These are phyloP conservation scores for Bruguiera gymnorhiza DNA, from an alignment of 345 rosid genomes.

Conservation along the genomic window DNA sequence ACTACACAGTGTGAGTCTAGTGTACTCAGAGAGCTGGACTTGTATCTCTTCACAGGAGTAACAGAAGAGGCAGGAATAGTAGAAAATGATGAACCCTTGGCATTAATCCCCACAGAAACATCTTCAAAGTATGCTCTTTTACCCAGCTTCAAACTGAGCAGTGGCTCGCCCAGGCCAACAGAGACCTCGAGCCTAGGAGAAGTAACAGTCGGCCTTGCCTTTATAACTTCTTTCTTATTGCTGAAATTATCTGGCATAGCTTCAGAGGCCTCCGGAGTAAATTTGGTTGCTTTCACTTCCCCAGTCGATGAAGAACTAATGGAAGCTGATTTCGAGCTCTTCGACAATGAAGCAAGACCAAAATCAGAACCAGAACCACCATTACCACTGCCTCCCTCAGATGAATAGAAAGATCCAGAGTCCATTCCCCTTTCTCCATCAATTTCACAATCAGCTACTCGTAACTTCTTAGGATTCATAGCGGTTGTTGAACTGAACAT, in stretches of 20 bases:
- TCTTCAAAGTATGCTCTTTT: conserved; percentile 69
- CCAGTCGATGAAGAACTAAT: conserved; percentile 56
- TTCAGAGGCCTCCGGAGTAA: conserved; percentile 42
- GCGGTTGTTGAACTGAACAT: conserved; percentile 51
- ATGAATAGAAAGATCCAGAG: conserved; percentile 56
- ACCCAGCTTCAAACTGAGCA: conserved; percentile 79
- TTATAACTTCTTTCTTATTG: conserved; percentile 35
- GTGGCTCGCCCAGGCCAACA: conserved; percentile 66
- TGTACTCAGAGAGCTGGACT: conserved; percentile 42
- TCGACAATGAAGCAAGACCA: conserved; percentile 62
- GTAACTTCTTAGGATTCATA: conserved; percentile 51
- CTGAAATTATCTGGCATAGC: conserved; percentile 38
- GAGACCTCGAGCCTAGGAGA: conserved; percentile 57
- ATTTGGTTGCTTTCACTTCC: conserved; percentile 44
- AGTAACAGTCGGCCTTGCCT: conserved; percentile 22
- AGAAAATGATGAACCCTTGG: conserved; percentile 42
- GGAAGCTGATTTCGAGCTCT: conserved; percentile 68
- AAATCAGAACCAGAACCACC: conserved; percentile 63
- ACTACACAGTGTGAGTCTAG: conserved; percentile 61
- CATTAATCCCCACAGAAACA: conserved; percentile 44
- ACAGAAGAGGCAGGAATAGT: conserved; percentile 35
- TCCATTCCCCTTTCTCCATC: conserved; percentile 62
- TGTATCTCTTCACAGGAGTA: conserved; percentile 61
- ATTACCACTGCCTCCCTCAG: conserved; percentile 45
- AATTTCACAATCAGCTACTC: conserved; percentile 53